Conservation (phyloP, 768 basidiomycete genomes). For the Russula compacta region DNA sequence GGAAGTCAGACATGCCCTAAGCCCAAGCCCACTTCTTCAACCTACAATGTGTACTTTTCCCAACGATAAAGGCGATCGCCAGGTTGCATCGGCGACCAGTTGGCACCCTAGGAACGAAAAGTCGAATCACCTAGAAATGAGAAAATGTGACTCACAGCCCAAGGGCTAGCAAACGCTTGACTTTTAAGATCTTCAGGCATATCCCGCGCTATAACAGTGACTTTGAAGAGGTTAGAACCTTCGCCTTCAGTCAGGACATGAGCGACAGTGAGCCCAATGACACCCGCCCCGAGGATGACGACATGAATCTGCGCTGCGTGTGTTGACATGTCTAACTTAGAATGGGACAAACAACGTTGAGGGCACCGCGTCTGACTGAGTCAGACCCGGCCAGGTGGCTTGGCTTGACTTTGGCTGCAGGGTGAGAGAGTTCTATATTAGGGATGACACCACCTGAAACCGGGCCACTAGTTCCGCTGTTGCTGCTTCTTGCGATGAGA, state of each 20-base stretch:
- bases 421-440: too few relatives aligned
- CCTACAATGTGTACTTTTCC: conserved; percentile 38
- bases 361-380: too few relatives aligned
- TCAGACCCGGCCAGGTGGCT: too few relatives aligned
- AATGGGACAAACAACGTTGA: not conserved
- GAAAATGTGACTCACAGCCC: conserved; percentile 31
- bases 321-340: not conserved
- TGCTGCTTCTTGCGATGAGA: too few relatives aligned
- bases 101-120: conserved; percentile 31
- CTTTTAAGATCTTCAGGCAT: conserved; percentile 34
- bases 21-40: not conserved
- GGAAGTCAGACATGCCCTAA: not conserved
- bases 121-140: not conserved
- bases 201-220: conserved; percentile 33
- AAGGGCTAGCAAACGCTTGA: conserved; percentile 42
- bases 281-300: conserved; percentile 36
- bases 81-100: conserved; percentile 35
- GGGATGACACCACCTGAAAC: too few relatives aligned
- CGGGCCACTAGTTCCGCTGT: too few relatives aligned
- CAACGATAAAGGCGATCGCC: conserved; percentile 30
- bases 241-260: conserved; percentile 26
- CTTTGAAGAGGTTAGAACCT: conserved; percentile 20
- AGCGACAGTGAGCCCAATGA: conserved; percentile 37
- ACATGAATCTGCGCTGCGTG: conserved; percentile 19
- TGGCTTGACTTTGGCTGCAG: too few relatives aligned